Percentiles rank a stretch among this genome's conserved stretches.
phyloP scores from a whole-genome alignment of 2,329 filamentous ascomycete species.

The Ophiostoma perfectum region DNA sequence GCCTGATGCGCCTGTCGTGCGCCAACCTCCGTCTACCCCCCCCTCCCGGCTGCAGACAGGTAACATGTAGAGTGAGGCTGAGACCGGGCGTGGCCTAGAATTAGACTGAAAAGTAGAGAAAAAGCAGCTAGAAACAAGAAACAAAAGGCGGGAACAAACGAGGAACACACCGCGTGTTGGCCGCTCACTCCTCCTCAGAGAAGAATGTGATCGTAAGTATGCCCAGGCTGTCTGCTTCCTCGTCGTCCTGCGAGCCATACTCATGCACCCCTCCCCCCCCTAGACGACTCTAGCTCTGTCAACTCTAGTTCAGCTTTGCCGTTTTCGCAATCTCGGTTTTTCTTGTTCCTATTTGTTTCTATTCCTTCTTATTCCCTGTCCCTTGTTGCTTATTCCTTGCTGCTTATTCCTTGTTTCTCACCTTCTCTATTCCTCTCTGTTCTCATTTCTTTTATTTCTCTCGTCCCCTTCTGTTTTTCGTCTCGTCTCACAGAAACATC shows the following conservation, averaged over 20 bases:
- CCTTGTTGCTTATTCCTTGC: not conserved
- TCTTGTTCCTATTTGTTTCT: not conserved
- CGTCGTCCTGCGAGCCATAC: not conserved
- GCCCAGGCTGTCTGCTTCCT: not conserved
- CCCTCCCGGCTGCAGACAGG: not conserved
- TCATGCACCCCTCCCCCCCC: not conserved
- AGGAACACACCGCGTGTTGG: not conserved
- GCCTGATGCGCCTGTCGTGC: not conserved
- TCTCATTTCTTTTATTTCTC: not conserved
- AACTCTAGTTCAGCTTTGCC: not conserved
- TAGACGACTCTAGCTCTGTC: not conserved
- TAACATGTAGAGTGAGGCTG: not conserved
- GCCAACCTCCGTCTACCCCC: not conserved
- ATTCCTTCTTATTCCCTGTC: not conserved
- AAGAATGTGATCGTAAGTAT: no score
- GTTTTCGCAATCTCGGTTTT: not conserved
- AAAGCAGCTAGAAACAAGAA: not conserved
- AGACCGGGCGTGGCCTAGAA: not conserved
- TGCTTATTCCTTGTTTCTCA: no score
- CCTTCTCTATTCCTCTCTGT: not conserved
- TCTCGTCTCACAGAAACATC: not conserved
- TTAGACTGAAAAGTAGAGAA: not conserved
- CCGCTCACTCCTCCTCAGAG: no score
- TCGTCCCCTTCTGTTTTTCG: not conserved
- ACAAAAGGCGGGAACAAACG: not conserved